Percentiles rank a stretch among this genome's conserved stretches.
Conservation (phyloP, 164 flowering plant species). For the Akebia trifoliata region DNA sequence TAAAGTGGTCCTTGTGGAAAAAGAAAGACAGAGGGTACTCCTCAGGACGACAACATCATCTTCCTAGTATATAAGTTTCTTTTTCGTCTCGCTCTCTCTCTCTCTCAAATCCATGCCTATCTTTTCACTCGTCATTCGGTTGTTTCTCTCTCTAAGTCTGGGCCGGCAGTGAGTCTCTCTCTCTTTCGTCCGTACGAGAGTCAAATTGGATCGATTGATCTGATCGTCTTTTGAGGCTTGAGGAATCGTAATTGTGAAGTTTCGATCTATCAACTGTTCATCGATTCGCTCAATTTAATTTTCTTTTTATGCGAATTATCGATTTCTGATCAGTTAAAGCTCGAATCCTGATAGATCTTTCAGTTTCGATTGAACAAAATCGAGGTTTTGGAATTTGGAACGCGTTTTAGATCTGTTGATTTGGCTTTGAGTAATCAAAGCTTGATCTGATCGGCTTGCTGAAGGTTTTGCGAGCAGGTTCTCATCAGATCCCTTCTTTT, state of each 20-base stretch:
- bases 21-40: not conserved
- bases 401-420: not conserved
- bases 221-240: not conserved
- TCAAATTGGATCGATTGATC: not conserved
- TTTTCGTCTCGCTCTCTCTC: not conserved
- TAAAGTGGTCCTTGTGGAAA: too few relatives aligned
- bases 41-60: not conserved
- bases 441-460: too few relatives aligned
- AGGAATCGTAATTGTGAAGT: not conserved
- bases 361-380: too few relatives aligned
- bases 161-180: not conserved
- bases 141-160: not conserved
- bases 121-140: not conserved
- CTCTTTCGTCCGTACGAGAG: not conserved
- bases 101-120: not conserved
- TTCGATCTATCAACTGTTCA: not conserved
- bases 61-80: not conserved
- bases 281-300: not conserved
- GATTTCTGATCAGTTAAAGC: not conserved
- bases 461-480: too few relatives aligned
- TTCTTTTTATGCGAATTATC: too few relatives aligned
- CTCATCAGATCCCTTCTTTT: not conserved
- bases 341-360: not conserved
- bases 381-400: not conserved
- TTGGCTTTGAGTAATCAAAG: not conserved